Base-by-base conservation (phyloP, 1,139 yeast species). In the Hansenula sp. region DNA sequence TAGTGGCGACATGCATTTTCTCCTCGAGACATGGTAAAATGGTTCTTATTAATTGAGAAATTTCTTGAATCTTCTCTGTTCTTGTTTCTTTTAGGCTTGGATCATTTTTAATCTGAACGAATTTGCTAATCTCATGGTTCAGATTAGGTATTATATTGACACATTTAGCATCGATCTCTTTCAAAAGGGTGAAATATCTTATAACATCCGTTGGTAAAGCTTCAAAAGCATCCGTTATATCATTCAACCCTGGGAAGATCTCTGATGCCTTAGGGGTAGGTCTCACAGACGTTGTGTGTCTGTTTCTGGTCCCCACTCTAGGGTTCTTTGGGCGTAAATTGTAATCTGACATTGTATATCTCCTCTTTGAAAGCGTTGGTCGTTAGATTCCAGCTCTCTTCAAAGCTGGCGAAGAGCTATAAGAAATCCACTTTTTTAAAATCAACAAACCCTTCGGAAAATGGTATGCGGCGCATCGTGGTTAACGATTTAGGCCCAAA, bases 91-190 rank as follows among this genome's bases (percentile, higher is more conserved):
- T 46, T 24, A 38, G 30, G 21, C 37, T 45, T 3, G 47, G 44
- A 1, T 33, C 39, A 34, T 35, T 45, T 5, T 47, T 43, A 2
- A 33, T 33, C 9, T 66, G 69, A 47, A 84, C 68, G 59, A 87
- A 85, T 45, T 67, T 64, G 38, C 71, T 71, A 43, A 90, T 85
- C 51, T 76, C 72, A 15, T 69, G 63, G 48, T 81, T 79, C 49
- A 91, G 72, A 53, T 74, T 71, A 0, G 96, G 96, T 21, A 84
- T 73, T 0, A 88, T 74, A 47, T 79, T 75, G 40, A 86, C 86
- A 62, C 96, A 89, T 64, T 93, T 91, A 49, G 98, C 97, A 59
- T 91, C 98, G 44, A 93, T 90, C 61, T 93, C 99, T 60, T 90
- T 87, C 51, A 93, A 71, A 25, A 90, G 70, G 0, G 99, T 93